Percentiles rank a stretch among this genome's conserved stretches.
Conservation (phyloP, 768 basidiomycete species). For the Tricholomella constricta region DNA sequence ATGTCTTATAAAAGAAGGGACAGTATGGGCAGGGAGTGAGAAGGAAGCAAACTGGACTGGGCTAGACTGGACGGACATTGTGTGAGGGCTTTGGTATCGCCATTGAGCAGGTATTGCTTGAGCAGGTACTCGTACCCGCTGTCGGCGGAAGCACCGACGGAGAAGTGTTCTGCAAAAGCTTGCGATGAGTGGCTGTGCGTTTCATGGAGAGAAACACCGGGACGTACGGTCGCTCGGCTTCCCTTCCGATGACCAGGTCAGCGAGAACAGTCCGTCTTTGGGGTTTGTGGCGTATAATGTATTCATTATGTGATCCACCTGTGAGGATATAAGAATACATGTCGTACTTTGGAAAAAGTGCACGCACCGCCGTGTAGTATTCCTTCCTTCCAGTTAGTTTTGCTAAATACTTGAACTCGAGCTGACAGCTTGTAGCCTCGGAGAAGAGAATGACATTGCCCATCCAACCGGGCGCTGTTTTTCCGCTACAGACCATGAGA, state of each 20-base stretch:
- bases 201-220: neutral
- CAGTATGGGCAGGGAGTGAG: neutral
- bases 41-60: too few species aligned
- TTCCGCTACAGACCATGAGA: conserved; percentile 25
- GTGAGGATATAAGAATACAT: neutral
- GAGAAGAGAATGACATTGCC: conserved; percentile 32
- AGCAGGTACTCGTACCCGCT: conserved; percentile 71
- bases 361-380: conserved; percentile 43
- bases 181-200: neutral
- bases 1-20: conserved; percentile 39
- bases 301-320: conserved; percentile 42
- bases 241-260: conserved; percentile 31
- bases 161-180: conserved; percentile 38
- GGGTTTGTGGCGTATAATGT: conserved; percentile 33
- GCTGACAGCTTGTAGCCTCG: conserved; percentile 54
- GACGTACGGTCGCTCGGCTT: conserved; percentile 28
- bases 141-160: conserved; percentile 60
- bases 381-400: conserved; percentile 61
- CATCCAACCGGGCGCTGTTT: conserved; percentile 34
- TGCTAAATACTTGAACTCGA: conserved; percentile 79
- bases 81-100: conserved; percentile 46
- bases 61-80: conserved; percentile 53
- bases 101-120: conserved; percentile 61
- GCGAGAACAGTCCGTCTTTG: conserved; percentile 36
- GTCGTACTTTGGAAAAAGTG: neutral